phyloP scores from a whole-genome alignment of 805 yeast species.

The Starmerella powellii region DNA sequence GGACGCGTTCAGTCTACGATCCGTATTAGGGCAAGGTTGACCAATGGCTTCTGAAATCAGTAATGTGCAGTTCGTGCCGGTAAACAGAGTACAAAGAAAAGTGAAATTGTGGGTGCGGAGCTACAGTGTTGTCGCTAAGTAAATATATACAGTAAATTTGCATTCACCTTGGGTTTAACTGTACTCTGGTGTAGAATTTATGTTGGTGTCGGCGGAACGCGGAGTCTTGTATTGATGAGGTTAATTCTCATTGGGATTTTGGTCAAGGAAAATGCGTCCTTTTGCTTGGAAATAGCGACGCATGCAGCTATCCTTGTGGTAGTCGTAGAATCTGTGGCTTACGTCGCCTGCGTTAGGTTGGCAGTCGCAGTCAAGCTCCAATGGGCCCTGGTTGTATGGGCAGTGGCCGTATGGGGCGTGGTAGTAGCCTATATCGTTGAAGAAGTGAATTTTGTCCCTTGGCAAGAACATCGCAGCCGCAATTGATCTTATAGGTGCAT shows the following conservation, averaged over 20 bases:
- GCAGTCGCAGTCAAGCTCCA: constrained; percentile 46
- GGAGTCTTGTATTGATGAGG: no score
- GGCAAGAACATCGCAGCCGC: constrained; percentile 72
- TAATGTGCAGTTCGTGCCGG: no score
- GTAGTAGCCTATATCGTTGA: constrained; percentile 63
- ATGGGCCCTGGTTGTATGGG: constrained; percentile 47
- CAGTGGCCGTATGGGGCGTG: constrained; percentile 61
- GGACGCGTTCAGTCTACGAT: no score
- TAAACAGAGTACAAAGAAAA: no score
- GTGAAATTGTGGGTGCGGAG: no score
- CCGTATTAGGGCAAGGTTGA: no score
- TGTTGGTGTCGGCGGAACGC: no score
- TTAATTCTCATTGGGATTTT: constrained; percentile 10
- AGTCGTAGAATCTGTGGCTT: constrained; percentile 17
- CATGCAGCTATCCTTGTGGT: constrained; percentile 21
- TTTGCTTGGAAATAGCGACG: constrained; percentile 21
- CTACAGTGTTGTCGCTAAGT: no score
- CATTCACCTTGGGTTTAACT: no score
- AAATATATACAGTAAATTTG: no score
- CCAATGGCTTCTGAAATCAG: no score
- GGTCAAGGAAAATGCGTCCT: constrained; percentile 14
- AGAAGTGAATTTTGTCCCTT: constrained; percentile 60
- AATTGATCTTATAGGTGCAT: constrained; percentile 79
- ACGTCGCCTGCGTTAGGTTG: constrained; percentile 19
- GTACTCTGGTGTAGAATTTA: no score